phyloP scores from a whole-genome alignment of 1,284 basidiomycete genomes.

The Papiliotrema fonsecae region DNA sequence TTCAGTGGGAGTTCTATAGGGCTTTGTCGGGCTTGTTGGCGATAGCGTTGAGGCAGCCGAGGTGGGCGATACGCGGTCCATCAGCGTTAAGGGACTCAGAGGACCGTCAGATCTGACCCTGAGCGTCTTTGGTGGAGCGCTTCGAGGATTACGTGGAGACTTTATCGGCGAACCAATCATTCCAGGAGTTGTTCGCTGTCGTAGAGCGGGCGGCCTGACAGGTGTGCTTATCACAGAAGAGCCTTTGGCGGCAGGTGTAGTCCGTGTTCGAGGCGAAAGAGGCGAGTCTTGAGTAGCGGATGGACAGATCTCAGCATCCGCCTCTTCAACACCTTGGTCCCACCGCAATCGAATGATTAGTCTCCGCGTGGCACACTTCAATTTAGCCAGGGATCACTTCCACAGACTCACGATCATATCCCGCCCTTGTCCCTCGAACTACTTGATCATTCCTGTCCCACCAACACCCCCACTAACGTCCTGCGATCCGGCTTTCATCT shows the following conservation, averaged over 20 bases:
- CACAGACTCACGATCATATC: constrained; percentile 70
- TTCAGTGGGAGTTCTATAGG: not conserved
- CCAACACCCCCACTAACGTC: constrained; percentile 63
- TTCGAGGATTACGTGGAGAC: too few species aligned
- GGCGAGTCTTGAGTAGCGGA: not conserved
- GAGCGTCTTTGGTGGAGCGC: too few species aligned
- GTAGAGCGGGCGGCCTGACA: too few species aligned
- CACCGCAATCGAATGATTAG: constrained; percentile 82
- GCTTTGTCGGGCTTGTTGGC: not conserved
- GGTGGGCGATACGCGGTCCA: too few species aligned
- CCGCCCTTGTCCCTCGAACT: constrained; percentile 84
- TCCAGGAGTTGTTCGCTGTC: not conserved
- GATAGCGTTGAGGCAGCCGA: not conserved
- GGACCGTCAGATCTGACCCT: too few species aligned
- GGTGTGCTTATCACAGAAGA: too few species aligned
- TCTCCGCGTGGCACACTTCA: constrained; percentile 81
- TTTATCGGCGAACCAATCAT: not conserved
- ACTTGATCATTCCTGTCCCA: constrained; percentile 50
- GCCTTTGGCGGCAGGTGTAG: too few species aligned
- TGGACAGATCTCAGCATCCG: not conserved
- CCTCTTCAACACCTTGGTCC: constrained; percentile 53
- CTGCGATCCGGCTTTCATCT: constrained; percentile 55
- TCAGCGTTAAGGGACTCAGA: too few species aligned
- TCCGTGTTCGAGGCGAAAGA: not conserved
- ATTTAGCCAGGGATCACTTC: not conserved